Evolutionary conservation across 1,284 basidiomycete genomes (phyloP).

Genomic region (Cryptococcus neoformans): DNA sequence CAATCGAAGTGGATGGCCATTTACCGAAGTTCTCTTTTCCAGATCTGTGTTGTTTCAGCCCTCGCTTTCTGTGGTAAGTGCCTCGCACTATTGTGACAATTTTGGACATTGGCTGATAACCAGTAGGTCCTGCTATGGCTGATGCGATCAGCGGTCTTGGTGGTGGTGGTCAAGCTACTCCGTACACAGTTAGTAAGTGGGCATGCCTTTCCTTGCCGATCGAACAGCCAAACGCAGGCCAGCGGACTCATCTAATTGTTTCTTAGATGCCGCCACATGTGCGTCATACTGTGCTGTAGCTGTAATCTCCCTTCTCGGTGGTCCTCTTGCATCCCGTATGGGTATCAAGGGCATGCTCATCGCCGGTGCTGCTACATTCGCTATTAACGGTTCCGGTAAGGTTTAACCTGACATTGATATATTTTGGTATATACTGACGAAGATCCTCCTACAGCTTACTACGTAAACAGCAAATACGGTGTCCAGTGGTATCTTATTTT

Average conservation of each 20-base stretch:
- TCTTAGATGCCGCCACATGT: constrained; percentile 8
- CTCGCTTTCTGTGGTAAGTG: constrained; percentile 7
- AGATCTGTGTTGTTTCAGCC: constrained; percentile 7
- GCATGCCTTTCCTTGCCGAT: too few relatives aligned
- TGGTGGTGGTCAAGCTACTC: constrained; percentile 13
- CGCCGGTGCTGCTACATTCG: constrained; percentile 21
- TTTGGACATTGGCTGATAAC: neutral
- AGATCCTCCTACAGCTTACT: constrained; percentile 6
- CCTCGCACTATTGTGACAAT: neutral
- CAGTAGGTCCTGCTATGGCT: constrained; percentile 8
- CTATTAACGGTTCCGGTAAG: constrained; percentile 17
- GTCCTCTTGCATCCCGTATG: constrained; percentile 15
- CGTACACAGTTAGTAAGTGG: constrained; percentile 9
- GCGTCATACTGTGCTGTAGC: constrained; percentile 13
- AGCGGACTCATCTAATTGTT: neutral
- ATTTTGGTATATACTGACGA: too few relatives aligned
- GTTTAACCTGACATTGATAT: neutral
- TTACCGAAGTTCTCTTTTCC: constrained; percentile 6
- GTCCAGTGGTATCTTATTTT: constrained; percentile 26
- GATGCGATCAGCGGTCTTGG: constrained; percentile 13
- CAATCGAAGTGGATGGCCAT: constrained; percentile 1
- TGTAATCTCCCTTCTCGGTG: constrained; percentile 16
- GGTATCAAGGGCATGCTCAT: constrained; percentile 18
- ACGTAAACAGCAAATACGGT: constrained; percentile 22
- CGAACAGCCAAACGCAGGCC: neutral